phyloP scores from a whole-genome alignment of 139 green algal species.

The Spirogloea muscicola region DNA sequence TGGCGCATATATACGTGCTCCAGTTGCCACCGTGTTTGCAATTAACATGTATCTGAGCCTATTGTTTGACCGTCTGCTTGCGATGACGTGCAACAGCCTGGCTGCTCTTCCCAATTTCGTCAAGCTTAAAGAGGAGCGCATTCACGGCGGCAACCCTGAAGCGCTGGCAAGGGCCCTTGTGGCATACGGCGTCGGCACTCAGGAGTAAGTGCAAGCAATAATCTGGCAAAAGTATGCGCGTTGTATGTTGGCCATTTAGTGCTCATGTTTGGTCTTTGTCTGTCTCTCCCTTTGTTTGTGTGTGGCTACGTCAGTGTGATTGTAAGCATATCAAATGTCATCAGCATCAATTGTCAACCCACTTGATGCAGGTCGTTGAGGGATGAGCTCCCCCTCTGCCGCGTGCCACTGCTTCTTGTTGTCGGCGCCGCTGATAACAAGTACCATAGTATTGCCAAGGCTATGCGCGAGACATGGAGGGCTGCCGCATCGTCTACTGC shows the following conservation, averaged over 20 bases:
- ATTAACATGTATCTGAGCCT: too few species aligned
- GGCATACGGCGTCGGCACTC: constrained; percentile 8
- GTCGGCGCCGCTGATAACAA: constrained; percentile 5
- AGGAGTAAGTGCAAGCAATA: constrained; percentile 13
- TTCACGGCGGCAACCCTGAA: not conserved
- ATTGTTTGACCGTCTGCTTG: too few species aligned
- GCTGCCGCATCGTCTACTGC: too few species aligned
- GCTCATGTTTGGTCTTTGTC: not conserved
- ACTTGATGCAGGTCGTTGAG: constrained; percentile 2
- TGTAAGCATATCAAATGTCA: not conserved
- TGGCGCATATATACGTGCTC: too few species aligned
- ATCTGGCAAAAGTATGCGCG: too few species aligned
- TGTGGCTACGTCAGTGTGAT: not conserved
- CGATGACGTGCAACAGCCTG: too few species aligned
- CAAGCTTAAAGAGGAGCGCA: not conserved
- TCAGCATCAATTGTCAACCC: not conserved
- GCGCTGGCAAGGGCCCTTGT: not conserved
- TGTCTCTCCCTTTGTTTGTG: not conserved
- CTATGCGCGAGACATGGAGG: not conserved
- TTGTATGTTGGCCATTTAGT: not conserved
- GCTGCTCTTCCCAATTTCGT: too few species aligned
- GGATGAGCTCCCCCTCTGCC: not conserved
- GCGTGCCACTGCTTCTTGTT: not conserved
- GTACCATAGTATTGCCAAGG: not conserved
- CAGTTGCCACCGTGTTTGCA: too few species aligned